Evolutionary conservation across 2,329 filamentous ascomycete genomes (phyloP).

Genomic region (Westerdykella sp.): DNA sequence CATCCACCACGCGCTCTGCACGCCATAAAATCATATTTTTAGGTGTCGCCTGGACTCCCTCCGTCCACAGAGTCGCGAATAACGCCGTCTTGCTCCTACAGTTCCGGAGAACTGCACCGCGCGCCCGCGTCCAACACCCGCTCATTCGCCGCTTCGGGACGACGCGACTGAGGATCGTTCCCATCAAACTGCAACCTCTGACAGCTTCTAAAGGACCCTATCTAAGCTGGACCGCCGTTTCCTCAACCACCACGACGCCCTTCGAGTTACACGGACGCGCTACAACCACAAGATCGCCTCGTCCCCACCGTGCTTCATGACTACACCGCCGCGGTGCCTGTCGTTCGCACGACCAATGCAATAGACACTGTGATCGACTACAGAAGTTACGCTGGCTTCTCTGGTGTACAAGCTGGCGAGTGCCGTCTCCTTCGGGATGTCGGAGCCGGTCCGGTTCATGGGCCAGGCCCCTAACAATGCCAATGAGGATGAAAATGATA

Average conservation of each 20-base stretch:
- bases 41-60: constrained; percentile 28
- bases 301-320: constrained; percentile 17
- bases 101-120: too few relatives aligned
- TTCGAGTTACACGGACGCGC: constrained; percentile 19
- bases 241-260: too few relatives aligned
- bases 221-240: too few relatives aligned
- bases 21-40: constrained; percentile 18
- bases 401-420: constrained; percentile 36
- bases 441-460: constrained; percentile 36
- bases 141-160: constrained; percentile 2
- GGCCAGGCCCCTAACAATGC: constrained; percentile 28
- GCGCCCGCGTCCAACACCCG: too few relatives aligned
- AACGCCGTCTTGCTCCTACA: constrained; percentile 10
- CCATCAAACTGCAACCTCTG: constrained; percentile 7
- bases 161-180: constrained; percentile 19
- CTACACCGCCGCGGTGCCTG: constrained; percentile 14
- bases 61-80: constrained; percentile 32
- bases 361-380: constrained; percentile 9
- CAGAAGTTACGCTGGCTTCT: constrained; percentile 31
- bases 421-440: constrained; percentile 39
- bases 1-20: constrained; percentile 23
- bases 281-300: constrained; percentile 3
- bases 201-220: too few relatives aligned
- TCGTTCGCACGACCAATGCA: constrained; percentile 20
- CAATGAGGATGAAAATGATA: constrained; percentile 32